Conservation (phyloP, 176 grass and related monocot species). For the Eragrostis nindensis region DNA sequence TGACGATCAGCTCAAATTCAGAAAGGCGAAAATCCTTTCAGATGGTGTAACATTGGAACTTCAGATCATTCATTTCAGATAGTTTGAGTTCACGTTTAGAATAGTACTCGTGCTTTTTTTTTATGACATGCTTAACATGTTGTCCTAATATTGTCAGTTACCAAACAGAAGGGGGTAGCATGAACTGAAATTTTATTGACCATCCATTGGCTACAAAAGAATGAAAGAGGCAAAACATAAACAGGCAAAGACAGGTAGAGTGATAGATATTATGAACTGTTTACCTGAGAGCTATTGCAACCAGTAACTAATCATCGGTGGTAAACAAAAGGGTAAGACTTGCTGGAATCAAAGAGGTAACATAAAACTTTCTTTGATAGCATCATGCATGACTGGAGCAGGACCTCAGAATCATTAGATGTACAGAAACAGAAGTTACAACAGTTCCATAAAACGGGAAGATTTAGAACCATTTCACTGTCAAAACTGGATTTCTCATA, state of each 20-base stretch:
- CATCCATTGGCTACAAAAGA: neutral
- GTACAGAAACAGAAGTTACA: constrained; percentile 36
- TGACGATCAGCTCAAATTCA: too few relatives aligned
- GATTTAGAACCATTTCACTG: constrained; percentile 32
- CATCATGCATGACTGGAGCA: constrained; percentile 22
- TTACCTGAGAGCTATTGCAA: neutral
- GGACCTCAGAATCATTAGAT: constrained; percentile 31
- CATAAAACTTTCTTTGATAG: constrained; percentile 17
- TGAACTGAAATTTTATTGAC: too few relatives aligned
- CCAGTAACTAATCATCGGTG: constrained; percentile 3
- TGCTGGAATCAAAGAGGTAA: neutral
- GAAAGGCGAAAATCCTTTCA: too few relatives aligned
- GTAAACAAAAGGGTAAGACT: neutral
- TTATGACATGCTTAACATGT: too few relatives aligned
- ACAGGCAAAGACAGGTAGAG: neutral
- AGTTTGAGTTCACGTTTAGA: neutral
- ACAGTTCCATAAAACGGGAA: constrained; percentile 21
- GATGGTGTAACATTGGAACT: neutral
- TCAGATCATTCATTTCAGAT: neutral
- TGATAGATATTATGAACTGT: neutral
- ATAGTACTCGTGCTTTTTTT: neutral
- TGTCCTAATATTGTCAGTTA: too few relatives aligned
- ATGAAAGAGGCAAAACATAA: constrained; percentile 2
- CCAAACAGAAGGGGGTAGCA: too few relatives aligned
- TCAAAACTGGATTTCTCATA: constrained; percentile 46